Base-by-base conservation (phyloP, 2,329 filamentous ascomycete genomes). In the Fusarium staphyleae region DNA sequence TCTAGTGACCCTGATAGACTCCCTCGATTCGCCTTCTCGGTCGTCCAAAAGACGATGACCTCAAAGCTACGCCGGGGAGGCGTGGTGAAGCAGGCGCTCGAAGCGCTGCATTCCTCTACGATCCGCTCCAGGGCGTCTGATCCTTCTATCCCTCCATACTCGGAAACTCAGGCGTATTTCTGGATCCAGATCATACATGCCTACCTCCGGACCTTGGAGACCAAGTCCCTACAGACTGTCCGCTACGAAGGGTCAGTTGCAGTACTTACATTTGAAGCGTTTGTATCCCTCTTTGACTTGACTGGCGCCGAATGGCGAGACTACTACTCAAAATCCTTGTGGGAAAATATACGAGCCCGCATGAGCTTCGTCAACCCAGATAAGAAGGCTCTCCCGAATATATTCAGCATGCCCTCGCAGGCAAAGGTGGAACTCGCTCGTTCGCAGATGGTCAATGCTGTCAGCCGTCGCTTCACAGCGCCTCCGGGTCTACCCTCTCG, bases 141-240 rank as follows among this genome's bases (percentile, higher is more conserved):
- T 14, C n/a, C 44, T 2, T 58, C 48, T 0, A 19, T 71, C 1
- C 32, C 58, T 3, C 64, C 69, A 1, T 72, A 70, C 42, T 72
- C 70, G 2, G 68, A 71, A 53, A 72, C 70, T 0, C 70, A 71
- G 28, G 66, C 69, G 1, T 71, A 71, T 35, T 72, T 72, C 36
- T 72, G 70, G 69, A 60, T 70, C 0, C 68, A 72, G 35, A 45
- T 68, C 2, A 57, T 61, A 0, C 68, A 71, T 3, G 56, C 65
- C 1, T 54, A 59, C 3, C 14, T 65, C 3, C 37, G 53, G 2
- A 65, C 64, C 0, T 16, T 68, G 1, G 62, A 65, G 2, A 12
- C 48, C 3, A 49, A 43, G 19, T 29, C 15, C 3, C 12, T 15
- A 2, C n/a, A 34, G 1, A 6, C 7, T 9, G 3, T 18, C 0